These are phyloP conservation scores for Phascolomyces articulosus DNA, from an alignment of 371 early-diverging fungal genomes.

Conservation along the genomic window DNA sequence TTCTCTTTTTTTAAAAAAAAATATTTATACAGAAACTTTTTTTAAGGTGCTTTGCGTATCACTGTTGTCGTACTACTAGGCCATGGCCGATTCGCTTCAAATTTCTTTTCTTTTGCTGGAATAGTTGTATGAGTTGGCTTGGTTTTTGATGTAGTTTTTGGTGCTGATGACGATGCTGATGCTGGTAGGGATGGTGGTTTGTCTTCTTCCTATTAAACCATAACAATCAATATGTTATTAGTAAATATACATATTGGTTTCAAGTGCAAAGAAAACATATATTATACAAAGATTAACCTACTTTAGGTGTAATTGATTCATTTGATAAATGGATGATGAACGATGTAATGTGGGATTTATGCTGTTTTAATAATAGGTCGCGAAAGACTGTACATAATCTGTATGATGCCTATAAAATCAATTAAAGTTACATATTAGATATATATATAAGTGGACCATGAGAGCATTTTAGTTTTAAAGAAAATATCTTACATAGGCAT, in stretches of 20 bases:
- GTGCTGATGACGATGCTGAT: neutral
- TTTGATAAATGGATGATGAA: slow-evolving; percentile 4
- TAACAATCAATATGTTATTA: neutral
- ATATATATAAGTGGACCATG: too few relatives aligned
- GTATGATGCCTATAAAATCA: slow-evolving; percentile 4
- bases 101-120: neutral
- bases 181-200: neutral
- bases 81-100: too few relatives aligned
- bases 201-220: neutral
- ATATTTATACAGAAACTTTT: too few relatives aligned
- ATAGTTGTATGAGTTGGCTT: too few relatives aligned
- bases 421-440: too few relatives aligned
- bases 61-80: neutral
- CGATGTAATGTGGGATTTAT: neutral
- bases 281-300: neutral
- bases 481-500: slow-evolving; percentile 54
- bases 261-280: too few relatives aligned
- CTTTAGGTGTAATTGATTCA: neutral
- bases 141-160: neutral
- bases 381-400: neutral
- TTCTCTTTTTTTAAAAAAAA: too few relatives aligned
- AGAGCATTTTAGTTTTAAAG: neutral
- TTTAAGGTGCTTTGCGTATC: neutral
- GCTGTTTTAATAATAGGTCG: neutral
- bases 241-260: too few relatives aligned